These are phyloP conservation scores for Alternaria sp. DNA, from an alignment of 2,329 filamentous ascomycete genomes.

Conservation along the genomic window DNA sequence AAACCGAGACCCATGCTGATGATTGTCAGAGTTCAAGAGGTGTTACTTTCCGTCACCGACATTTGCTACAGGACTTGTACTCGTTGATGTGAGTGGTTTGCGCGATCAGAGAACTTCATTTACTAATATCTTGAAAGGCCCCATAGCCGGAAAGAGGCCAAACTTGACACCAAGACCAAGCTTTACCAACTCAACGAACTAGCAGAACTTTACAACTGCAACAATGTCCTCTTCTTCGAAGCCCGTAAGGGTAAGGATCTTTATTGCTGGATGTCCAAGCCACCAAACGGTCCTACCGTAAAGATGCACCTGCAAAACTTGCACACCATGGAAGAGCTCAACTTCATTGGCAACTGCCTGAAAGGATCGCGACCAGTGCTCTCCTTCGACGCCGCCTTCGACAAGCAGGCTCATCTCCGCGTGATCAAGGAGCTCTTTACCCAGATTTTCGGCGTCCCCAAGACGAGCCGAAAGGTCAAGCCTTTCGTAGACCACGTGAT, in stretches of 20 bases:
- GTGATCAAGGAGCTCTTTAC: constrained; percentile 89
- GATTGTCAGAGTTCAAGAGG: constrained; percentile 73
- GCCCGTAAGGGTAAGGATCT: constrained; percentile 92
- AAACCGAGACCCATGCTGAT: constrained; percentile 24
- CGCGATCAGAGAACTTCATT: background rate
- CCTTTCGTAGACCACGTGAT: constrained; percentile 97
- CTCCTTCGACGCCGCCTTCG: constrained; percentile 89
- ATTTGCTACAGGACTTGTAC: constrained; percentile 88
- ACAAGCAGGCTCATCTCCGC: constrained; percentile 77
- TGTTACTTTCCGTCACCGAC: constrained; percentile 91
- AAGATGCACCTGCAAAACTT: constrained; percentile 84
- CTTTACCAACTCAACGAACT: constrained; percentile 57
- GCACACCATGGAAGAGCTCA: constrained; percentile 95
- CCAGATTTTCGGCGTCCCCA: constrained; percentile 90
- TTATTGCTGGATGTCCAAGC: constrained; percentile 91
- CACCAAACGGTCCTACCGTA: constrained; percentile 79
- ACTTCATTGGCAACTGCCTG: constrained; percentile 95
- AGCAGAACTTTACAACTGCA: constrained; percentile 83
- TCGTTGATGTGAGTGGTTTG: constrained; percentile 67
- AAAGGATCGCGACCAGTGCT: constrained; percentile 91
- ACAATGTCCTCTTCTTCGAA: constrained; percentile 94
- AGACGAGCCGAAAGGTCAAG: constrained; percentile 86
- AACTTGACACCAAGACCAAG: constrained; percentile 95
- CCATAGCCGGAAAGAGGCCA: constrained; percentile 91
- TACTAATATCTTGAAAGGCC: constrained; percentile 55